These are phyloP conservation scores for Linum trigynum DNA, from an alignment of 345 rosid genomes.

Conservation along the genomic window DNA sequence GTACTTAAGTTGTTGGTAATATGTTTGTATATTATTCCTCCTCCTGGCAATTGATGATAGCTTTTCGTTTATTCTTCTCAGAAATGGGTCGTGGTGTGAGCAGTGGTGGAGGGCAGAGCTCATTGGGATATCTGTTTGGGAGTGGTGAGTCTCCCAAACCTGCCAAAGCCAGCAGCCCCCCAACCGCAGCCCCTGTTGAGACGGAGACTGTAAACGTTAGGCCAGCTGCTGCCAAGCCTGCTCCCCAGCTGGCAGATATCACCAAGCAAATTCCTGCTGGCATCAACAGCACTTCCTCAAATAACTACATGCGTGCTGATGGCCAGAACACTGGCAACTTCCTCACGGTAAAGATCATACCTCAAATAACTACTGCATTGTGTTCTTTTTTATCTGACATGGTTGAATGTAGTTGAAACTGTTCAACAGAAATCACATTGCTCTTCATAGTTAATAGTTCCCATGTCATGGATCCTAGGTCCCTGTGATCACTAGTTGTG, in stretches of 20 bases:
- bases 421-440: background rate
- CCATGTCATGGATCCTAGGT: background rate
- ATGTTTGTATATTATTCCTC: too few relatives aligned
- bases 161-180: conserved; percentile 16
- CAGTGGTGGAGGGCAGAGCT: conserved; percentile 85
- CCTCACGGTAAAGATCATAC: background rate
- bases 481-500: background rate
- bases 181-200: conserved; percentile 16
- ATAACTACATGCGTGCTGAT: conserved; percentile 61
- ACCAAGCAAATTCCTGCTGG: conserved; percentile 57
- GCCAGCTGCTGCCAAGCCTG: conserved; percentile 21
- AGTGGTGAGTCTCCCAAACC: conserved; percentile 56
- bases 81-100: conserved; percentile 83
- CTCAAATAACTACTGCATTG: background rate
- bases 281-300: conserved; percentile 31
- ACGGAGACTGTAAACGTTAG: conserved; percentile 17
- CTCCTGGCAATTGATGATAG: background rate
- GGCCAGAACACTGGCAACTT: conserved; percentile 40
- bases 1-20: background rate
- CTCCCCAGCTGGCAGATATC: conserved; percentile 29
- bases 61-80: background rate
- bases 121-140: conserved; percentile 73
- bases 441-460: background rate
- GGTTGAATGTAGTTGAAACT: background rate
- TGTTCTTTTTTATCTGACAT: background rate